Conservation (phyloP, 2,329 filamentous ascomycete genomes). For the Penicillium sp. region DNA sequence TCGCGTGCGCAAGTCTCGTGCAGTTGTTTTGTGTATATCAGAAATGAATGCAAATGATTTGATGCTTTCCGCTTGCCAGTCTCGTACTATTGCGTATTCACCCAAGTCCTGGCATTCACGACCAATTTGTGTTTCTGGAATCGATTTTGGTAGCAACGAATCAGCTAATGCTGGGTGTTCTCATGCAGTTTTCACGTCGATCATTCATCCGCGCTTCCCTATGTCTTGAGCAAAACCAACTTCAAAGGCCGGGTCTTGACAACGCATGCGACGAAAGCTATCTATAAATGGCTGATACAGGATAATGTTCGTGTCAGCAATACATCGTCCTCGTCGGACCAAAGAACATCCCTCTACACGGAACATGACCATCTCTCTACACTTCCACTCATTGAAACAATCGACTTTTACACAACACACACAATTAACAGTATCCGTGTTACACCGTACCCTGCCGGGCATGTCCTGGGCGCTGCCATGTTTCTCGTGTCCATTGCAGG, state of each 20-base stretch:
- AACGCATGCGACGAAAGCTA: slow-evolving; percentile 98
- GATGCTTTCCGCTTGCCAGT: slow-evolving; percentile 15
- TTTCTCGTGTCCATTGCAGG: slow-evolving; percentile 96
- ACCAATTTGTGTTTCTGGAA: not conserved
- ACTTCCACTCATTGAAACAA: slow-evolving; percentile 90
- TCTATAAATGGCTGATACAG: slow-evolving; percentile 99
- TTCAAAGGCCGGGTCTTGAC: slow-evolving; percentile 97
- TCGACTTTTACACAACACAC: slow-evolving; percentile 97
- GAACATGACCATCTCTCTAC: slow-evolving; percentile 94
- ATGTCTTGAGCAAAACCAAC: slow-evolving; percentile 96
- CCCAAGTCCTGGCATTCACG: not conserved
- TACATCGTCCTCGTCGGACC: slow-evolving; percentile 60
- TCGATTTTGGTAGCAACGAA: not conserved
- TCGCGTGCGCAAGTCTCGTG: slow-evolving; percentile 5
- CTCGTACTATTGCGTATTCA: slow-evolving; percentile 21
- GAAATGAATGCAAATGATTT: slow-evolving; percentile 30
- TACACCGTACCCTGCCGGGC: slow-evolving; percentile 92
- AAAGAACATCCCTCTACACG: slow-evolving; percentile 72
- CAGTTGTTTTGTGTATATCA: slow-evolving; percentile 31
- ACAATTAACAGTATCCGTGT: slow-evolving; percentile 95
- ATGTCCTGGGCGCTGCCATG: slow-evolving; percentile 98
- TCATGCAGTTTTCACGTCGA: slow-evolving; percentile 85
- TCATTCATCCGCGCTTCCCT: slow-evolving; percentile 96
- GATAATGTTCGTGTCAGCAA: slow-evolving; percentile 88
- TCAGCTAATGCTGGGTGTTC: slow-evolving; percentile 24